A percentile compares a stretch with the other conserved stretches of the same genome.
Evolutionary conservation across 2,329 filamentous ascomycete species (phyloP).

Genomic region (Herpotrichia juniperi): DNA sequence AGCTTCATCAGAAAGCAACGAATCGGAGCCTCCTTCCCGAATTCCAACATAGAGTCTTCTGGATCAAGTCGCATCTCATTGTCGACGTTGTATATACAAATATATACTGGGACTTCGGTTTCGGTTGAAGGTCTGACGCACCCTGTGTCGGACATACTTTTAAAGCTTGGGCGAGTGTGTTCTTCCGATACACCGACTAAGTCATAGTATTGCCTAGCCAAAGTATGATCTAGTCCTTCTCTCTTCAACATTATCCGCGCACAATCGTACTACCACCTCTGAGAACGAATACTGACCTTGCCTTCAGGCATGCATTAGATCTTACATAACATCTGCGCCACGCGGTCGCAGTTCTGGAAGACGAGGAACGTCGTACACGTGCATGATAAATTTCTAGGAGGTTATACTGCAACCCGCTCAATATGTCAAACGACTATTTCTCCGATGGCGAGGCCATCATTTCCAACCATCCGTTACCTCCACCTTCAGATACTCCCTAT

Average conservation of each 20-base stretch:
- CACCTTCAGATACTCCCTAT: slow-evolving; percentile 74
- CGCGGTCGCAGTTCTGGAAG: slow-evolving; percentile 35
- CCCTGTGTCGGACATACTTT: slow-evolving; percentile 3
- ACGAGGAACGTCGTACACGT: slow-evolving; percentile 4
- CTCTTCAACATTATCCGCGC: neutral
- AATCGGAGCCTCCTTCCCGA: slow-evolving; percentile 1
- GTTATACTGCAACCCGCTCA: slow-evolving; percentile 6
- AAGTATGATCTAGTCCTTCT: slow-evolving; percentile 5
- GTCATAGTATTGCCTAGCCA: slow-evolving; percentile 4
- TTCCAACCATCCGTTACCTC: slow-evolving; percentile 64
- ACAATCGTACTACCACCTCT: neutral
- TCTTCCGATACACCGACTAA: slow-evolving; percentile 1
- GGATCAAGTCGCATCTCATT: neutral
- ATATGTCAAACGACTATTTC: slow-evolving; percentile 53
- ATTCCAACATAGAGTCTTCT: neutral
- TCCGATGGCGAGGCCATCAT: slow-evolving; percentile 51
- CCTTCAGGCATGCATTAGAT: slow-evolving; percentile 36
- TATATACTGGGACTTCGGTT: slow-evolving; percentile 9
- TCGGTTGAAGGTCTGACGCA: slow-evolving; percentile 8
- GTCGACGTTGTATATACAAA: neutral
- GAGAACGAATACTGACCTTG: slow-evolving; percentile 13
- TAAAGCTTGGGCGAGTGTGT: slow-evolving; percentile 3
- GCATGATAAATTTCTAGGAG: slow-evolving; percentile 2
- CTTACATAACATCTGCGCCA: slow-evolving; percentile 24
- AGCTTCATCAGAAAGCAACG: slow-evolving; percentile 8